Evolutionary conservation across 108 stramenopile species (phyloP).

Genomic region (Skeletonema menzelii): DNA sequence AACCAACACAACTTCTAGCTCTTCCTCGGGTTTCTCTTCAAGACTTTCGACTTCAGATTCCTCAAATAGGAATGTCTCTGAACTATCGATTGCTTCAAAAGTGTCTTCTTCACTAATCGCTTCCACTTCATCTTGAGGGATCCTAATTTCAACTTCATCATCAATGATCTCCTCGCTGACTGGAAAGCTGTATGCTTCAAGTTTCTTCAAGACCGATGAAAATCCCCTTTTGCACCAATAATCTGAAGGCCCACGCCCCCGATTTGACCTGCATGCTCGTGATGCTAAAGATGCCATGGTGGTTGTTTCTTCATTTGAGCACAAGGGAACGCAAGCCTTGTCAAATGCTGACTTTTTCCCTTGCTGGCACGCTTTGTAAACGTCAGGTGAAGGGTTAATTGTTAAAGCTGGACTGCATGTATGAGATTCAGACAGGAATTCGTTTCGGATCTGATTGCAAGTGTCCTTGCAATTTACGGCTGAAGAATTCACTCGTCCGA

Average conservation of each 20-base stretch:
- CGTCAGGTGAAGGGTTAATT: conserved; percentile 4
- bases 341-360: conserved; percentile 35
- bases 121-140: not conserved
- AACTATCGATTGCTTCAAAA: not conserved
- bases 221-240: conserved; percentile 27
- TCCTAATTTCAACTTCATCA: not conserved
- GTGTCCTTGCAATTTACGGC: conserved; percentile 17
- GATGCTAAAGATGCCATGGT: conserved; percentile 11
- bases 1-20: too few relatives aligned
- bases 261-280: conserved; percentile 1
- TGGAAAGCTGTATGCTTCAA: not conserved
- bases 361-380: conserved; percentile 36
- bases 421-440: conserved; percentile 1
- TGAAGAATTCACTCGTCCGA: not conserved
- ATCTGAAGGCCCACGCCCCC: conserved; percentile 1
- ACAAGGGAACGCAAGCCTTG: conserved; percentile 23
- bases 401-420: conserved; percentile 10
- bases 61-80: not conserved
- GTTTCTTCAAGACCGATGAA: conserved; percentile 11
- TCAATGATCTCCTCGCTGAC: not conserved
- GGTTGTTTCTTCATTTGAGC: conserved; percentile 1
- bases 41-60: not conserved
- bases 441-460: conserved; percentile 29
- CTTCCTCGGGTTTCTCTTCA: not conserved
- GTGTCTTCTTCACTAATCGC: not conserved